Evolutionary conservation across 148 eudicot species (phyloP), one percentile per base, ranked within the genome.

Genomic region (Vaccinium vitisidaea): DNA sequence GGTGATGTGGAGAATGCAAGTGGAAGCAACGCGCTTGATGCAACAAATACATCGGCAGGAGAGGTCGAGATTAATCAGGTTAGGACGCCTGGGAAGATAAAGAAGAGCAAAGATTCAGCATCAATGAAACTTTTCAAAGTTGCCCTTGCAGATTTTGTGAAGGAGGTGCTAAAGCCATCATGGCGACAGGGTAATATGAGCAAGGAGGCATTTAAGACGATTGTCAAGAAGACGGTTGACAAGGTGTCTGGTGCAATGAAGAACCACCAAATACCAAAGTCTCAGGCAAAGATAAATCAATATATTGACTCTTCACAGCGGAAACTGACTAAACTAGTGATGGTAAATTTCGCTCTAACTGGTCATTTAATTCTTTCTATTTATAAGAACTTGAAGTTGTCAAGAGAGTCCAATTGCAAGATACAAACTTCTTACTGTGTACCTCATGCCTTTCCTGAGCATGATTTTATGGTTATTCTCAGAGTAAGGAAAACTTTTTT

Each of bases 151-250:
- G 88, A 90, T 89, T 95, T 94, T 90, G 99, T 96, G 71, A 96
- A 96, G 92, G 99, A 95, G 81, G 90, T 93, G 78, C 89, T 96
- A 80, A 96, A 96, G 88, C 99, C 99, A 81, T 93, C 93, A 30
- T 96, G 99, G 99, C 95, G 99, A 71, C 97, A 96, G 88, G 98
- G 99, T 85, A 94, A 92, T 82, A 94, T 96, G 98, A 96, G 99
- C 90, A 96, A 96, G 92, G 99, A 96, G 90, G 99, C 95, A 54
- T 96, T 95, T 89, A 96, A 96, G 89, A 96, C 98, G 36, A 95
- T 96, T 84, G 99, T 96, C 65, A 95, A 96, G 91, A 96, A 96
- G 86, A 96, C 99, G 79, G 97, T 96, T 79, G 99, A 96, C 87
- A 96, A 94, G 89, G 99, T 96, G 23, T 93, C 95, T 81, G 98